Conservation (phyloP, 1,284 basidiomycete genomes). For the Tremellales sp. region DNA sequence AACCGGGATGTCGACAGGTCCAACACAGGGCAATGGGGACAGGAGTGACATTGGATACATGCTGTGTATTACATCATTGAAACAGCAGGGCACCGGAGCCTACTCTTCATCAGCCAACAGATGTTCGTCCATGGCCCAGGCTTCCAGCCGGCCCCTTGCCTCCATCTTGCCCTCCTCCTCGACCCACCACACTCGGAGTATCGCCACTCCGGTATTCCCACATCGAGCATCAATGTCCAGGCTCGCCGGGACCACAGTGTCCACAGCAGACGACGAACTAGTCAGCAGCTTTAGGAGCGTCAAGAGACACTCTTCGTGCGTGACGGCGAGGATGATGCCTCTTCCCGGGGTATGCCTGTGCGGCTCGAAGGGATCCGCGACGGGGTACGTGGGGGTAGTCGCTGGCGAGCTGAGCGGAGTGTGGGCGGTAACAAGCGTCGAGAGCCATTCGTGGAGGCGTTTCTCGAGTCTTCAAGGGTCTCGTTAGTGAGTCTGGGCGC, state of each 20-base stretch:
- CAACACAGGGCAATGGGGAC: too few species aligned
- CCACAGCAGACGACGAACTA: not conserved
- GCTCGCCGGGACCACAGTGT: constrained; percentile 9
- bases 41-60: too few species aligned
- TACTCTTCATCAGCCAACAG: too few species aligned
- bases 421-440: constrained; percentile 8
- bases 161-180: constrained; percentile 8
- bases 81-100: too few species aligned
- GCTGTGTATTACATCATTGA: too few species aligned
- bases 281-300: constrained; percentile 5
- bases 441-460: constrained; percentile 12
- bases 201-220: constrained; percentile 17
- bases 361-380: not conserved
- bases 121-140: constrained; percentile 18
- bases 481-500: not conserved
- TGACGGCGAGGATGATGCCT: constrained; percentile 15
- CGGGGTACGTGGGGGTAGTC: constrained; percentile 6
- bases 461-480: not conserved
- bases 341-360: constrained; percentile 6
- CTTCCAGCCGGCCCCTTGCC: constrained; percentile 14
- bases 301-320: constrained; percentile 18
- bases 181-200: constrained; percentile 21
- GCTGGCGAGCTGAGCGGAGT: constrained; percentile 11
- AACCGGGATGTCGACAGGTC: too few species aligned
- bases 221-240: not conserved